Conservation (phyloP, 2,329 filamentous ascomycete species). For the Gremmenia infestans region DNA sequence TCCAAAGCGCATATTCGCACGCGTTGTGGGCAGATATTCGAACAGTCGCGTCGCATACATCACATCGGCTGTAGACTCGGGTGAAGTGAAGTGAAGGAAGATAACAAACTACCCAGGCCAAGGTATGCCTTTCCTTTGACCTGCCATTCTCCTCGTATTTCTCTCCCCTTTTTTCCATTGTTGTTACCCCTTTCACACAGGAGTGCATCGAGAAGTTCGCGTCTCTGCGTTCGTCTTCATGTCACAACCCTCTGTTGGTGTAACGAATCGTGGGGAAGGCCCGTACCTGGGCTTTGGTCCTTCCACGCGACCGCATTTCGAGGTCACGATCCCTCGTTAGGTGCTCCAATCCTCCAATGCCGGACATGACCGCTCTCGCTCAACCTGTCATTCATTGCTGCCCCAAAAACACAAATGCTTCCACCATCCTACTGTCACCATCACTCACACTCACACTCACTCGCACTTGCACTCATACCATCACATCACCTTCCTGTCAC, state of each 20-base stretch:
- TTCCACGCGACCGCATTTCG: slow-evolving; percentile 23
- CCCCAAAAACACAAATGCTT: background rate
- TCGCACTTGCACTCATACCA: background rate
- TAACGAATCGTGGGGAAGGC: slow-evolving; percentile 17
- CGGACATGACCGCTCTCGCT: slow-evolving; percentile 24
- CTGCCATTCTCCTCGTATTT: slow-evolving; percentile 5
- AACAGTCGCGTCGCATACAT: slow-evolving; percentile 16
- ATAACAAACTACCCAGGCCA: background rate
- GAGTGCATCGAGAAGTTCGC: background rate
- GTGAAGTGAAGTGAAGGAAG: slow-evolving; percentile 10
- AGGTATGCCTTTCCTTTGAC: slow-evolving; percentile 18
- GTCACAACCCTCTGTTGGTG: slow-evolving; percentile 19
- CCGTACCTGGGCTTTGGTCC: slow-evolving; percentile 10
- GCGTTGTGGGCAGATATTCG: slow-evolving; percentile 12
- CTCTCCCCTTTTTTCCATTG: background rate
- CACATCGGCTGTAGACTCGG: slow-evolving; percentile 3
- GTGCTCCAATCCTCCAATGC: slow-evolving; percentile 17
- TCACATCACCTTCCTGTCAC: slow-evolving; percentile 20
- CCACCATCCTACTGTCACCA: background rate
- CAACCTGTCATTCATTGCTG: slow-evolving; percentile 1
- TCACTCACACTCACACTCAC: background rate
- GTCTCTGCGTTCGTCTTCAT: slow-evolving; percentile 5
- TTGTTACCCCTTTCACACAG: slow-evolving; percentile 2
- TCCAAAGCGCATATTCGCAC: slow-evolving; percentile 4
- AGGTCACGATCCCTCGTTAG: slow-evolving; percentile 28